Conservation (phyloP, 306 rosid genomes). For the Citrullus amarus region DNA sequence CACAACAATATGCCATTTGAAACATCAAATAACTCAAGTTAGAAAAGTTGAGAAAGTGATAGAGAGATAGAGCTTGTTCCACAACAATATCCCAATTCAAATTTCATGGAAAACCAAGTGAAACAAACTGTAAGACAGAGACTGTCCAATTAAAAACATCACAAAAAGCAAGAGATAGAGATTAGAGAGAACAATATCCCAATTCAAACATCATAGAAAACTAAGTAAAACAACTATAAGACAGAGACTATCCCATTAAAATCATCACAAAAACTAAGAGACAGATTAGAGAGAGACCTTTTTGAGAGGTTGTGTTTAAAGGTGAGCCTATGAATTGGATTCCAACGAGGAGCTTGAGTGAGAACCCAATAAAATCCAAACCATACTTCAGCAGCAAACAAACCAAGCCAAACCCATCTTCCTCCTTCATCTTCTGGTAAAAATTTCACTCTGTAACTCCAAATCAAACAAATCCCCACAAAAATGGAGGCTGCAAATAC, state of each 20-base stretch:
- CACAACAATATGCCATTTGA: too few relatives aligned
- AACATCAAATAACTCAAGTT: too few relatives aligned
- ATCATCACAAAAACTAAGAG: too few relatives aligned
- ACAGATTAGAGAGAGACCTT: slow-evolving; percentile 26
- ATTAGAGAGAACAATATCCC: not conserved
- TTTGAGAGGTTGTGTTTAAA: slow-evolving; percentile 45
- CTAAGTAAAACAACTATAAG: too few relatives aligned
- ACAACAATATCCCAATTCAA: too few relatives aligned
- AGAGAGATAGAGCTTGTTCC: too few relatives aligned
- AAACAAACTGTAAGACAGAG: too few relatives aligned
- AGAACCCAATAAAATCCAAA: slow-evolving; percentile 71
- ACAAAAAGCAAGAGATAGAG: not conserved
- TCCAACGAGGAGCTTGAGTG: slow-evolving; percentile 63
- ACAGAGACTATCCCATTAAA: too few relatives aligned
- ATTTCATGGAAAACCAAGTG: too few relatives aligned
- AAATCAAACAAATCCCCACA: slow-evolving; percentile 47
- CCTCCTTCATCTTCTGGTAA: slow-evolving; percentile 22
- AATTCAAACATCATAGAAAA: too few relatives aligned
- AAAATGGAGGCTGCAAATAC: slow-evolving; percentile 32
- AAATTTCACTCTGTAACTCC: slow-evolving; percentile 44
- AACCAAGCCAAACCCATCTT: slow-evolving; percentile 44
- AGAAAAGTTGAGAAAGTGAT: too few relatives aligned
- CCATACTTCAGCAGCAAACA: slow-evolving; percentile 65
- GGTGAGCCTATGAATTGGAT: slow-evolving; percentile 32
- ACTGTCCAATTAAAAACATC: too few relatives aligned